phyloP scores from a whole-genome alignment of 495 filamentous ascomycete genomes.

The Daldinia bambusicola region DNA sequence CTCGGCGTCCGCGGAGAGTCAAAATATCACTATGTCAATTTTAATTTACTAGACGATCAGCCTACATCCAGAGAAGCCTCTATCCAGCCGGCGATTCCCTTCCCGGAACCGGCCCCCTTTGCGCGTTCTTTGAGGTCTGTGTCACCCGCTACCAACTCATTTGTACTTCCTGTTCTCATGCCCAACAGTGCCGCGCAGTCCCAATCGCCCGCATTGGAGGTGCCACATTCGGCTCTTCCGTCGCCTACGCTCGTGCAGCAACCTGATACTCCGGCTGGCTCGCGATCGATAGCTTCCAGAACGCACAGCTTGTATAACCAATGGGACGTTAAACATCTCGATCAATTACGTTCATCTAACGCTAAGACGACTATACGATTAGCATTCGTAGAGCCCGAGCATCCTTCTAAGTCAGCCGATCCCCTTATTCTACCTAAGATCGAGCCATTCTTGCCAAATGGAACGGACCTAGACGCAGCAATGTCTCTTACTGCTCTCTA shows the following conservation, averaged over 20 bases:
- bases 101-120: slow-evolving; percentile 51
- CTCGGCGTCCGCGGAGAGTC: slow-evolving; percentile 95
- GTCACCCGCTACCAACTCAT: not conserved
- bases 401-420: slow-evolving; percentile 67
- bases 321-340: slow-evolving; percentile 55
- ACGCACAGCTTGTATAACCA: slow-evolving; percentile 63
- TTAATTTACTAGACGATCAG: slow-evolving; percentile 74
- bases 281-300: slow-evolving; percentile 20
- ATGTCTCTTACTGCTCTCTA: slow-evolving; percentile 86
- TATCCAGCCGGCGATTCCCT: slow-evolving; percentile 50
- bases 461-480: slow-evolving; percentile 84
- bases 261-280: slow-evolving; percentile 31
- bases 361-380: slow-evolving; percentile 73
- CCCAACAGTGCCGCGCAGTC: slow-evolving; percentile 41
- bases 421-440: slow-evolving; percentile 81
- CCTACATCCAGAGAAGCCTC: slow-evolving; percentile 56
- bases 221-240: slow-evolving; percentile 75
- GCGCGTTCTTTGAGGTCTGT: slow-evolving; percentile 57
- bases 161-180: slow-evolving; percentile 37
- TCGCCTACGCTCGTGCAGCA: slow-evolving; percentile 62
- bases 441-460: slow-evolving; percentile 74
- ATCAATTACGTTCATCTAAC: slow-evolving; percentile 57
- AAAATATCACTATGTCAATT: slow-evolving; percentile 97
- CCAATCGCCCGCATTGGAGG: slow-evolving; percentile 41
- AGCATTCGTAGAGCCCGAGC: slow-evolving; percentile 66